Evolutionary conservation across 805 yeast species (phyloP).

Genomic region (Myxozyma monticola): DNA sequence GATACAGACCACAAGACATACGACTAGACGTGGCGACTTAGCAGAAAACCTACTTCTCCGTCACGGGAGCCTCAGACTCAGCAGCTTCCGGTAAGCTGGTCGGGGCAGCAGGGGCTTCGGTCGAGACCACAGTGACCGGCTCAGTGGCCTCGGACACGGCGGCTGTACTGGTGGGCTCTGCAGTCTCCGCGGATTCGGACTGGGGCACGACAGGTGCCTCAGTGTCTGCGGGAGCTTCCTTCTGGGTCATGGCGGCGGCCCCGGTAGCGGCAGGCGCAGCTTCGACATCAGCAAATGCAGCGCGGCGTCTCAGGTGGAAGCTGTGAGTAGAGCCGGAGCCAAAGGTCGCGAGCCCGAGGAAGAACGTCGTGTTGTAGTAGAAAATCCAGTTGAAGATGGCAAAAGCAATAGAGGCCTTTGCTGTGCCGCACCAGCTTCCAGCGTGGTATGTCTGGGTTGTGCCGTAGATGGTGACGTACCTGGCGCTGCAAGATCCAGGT

Average conservation of each 20-base stretch:
- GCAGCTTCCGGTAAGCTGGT: background rate
- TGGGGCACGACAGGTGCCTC: background rate
- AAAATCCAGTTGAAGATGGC: constrained; percentile 27
- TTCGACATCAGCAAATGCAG: background rate
- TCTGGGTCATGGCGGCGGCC: background rate
- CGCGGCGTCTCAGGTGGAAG: background rate
- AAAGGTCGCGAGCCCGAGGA: constrained; percentile 7
- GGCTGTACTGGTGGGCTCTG: background rate
- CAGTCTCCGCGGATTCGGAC: background rate
- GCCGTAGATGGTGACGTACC: background rate
- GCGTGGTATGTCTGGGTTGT: too few species aligned
- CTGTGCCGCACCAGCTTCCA: constrained; percentile 19
- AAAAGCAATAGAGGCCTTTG: constrained; percentile 29
- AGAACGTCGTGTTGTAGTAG: constrained; percentile 6
- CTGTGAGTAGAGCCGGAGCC: background rate
- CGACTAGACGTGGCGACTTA: too few species aligned
- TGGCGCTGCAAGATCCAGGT: background rate
- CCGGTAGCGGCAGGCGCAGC: constrained; percentile 5
- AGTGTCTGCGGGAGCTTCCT: background rate
- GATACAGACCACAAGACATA: too few species aligned
- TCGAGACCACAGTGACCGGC: constrained; percentile 5
- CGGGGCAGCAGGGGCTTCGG: constrained; percentile 6
- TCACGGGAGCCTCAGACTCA: background rate
- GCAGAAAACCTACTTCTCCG: too few species aligned
- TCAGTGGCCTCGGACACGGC: too few species aligned